Base-by-base conservation (phyloP, 148 eudicot species). In the Heliosperma pusillum region DNA sequence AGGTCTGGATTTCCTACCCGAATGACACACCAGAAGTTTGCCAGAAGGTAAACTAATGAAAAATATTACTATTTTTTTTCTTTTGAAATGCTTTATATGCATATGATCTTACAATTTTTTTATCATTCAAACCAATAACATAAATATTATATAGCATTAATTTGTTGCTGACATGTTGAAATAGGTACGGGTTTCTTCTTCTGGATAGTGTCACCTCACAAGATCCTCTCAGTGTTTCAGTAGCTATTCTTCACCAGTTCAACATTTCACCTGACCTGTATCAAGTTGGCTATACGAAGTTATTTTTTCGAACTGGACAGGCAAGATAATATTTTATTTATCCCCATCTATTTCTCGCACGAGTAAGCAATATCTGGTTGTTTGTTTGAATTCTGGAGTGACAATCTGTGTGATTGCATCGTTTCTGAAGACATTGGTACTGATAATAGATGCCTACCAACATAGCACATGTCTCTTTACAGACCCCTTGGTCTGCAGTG, bases 271-370 rank as follows among this genome's bases (percentile, higher is more conserved):
- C 96, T 12, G 97, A 95, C 74, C 83, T 95, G 99, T 95, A 95
- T 86, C 97, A 92, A 85, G 97, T 95, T 82, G 99, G 99, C 56
- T 92, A 89, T 74, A 95, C 99, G 76, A 95, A 95, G 74, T 80
- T 92, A 83, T 95, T 88, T 79, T 95, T 95, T 80, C 92, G 99
- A 71, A 85, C 97, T 73, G 97, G 99, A 62, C 99, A 95, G 99
- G 99, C 86, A 76, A 80, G 86, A 74, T 76, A 29, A 45, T 20
- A 72, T 2, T 50, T 66, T 59, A 4, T 26, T 60, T 62, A 24
- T 9, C 26, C 30, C 62, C 22, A 7, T 56, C 16, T 26, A n/a
- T 25, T 56, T 45, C 70, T 47, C 25, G 13, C 17, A 21, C 11
- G 8, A 10, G 55, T 45, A 5, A 0, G 17, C 9, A 45, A 10